Evolutionary conservation across 768 basidiomycete genomes (phyloP).

Genomic region (Flagelloscypha sp.): DNA sequence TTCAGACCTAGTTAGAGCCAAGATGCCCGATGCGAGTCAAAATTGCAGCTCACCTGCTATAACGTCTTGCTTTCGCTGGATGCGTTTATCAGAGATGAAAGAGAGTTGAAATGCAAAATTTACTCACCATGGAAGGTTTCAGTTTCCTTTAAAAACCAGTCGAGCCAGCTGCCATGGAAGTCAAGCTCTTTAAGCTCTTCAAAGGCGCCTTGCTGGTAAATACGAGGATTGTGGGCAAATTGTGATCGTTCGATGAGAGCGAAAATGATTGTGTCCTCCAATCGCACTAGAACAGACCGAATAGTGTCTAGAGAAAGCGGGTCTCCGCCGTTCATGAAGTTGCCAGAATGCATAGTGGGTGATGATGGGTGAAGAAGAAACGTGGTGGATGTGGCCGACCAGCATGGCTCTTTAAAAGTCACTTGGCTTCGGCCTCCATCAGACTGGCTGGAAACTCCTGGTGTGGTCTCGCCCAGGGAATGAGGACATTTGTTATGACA

Average conservation of each 20-base stretch:
- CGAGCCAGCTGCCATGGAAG: conserved; percentile 86
- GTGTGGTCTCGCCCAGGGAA: no score
- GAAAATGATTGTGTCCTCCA: conserved; percentile 99
- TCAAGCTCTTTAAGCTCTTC: conserved; percentile 64
- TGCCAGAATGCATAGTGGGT: conserved; percentile 46
- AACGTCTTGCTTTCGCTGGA: conserved; percentile 87
- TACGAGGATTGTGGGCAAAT: conserved; percentile 87
- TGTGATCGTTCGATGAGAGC: conserved; percentile 94
- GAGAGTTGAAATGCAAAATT: conserved; percentile 1
- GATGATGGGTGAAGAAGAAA: conserved; percentile 6
- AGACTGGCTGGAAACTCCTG: no score
- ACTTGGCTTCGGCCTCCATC: no score
- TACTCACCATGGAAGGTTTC: conserved; percentile 88
- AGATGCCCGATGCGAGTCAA: neutral
- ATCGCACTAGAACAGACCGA: conserved; percentile 73
- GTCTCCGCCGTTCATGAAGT: conserved; percentile 62
- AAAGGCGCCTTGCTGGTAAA: conserved; percentile 78
- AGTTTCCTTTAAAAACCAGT: conserved; percentile 95
- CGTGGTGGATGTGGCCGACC: conserved; percentile 8
- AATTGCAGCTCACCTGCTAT: conserved; percentile 62
- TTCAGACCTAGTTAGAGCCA: conserved; percentile 21
- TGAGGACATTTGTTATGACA: no score
- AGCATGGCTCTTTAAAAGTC: no score
- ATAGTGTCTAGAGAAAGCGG: conserved; percentile 87
- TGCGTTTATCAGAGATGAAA: conserved; percentile 2